Percentiles rank a stretch among this genome's conserved stretches.
These are phyloP conservation scores for Maudiozyma barnettii DNA, from an alignment of 805 yeast genomes.

Conservation along the genomic window DNA sequence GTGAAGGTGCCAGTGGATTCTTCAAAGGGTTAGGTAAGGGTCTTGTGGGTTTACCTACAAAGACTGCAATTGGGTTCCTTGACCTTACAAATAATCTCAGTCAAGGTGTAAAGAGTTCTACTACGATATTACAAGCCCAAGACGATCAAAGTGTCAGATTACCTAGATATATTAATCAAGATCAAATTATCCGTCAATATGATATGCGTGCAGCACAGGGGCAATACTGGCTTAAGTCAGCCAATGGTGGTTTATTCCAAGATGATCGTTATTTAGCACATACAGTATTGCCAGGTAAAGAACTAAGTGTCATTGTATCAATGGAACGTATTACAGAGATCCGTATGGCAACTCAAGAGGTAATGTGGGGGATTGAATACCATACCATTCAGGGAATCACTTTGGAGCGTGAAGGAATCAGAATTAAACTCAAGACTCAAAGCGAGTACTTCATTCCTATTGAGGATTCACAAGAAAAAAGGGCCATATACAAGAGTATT, in stretches of 20 bases:
- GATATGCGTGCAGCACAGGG: slow-evolving; percentile 85
- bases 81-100: slow-evolving; percentile 88
- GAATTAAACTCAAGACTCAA: slow-evolving; percentile 48
- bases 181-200: slow-evolving; percentile 66
- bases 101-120: slow-evolving; percentile 88
- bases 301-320: slow-evolving; percentile 67
- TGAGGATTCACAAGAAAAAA: slow-evolving; percentile 53
- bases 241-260: slow-evolving; percentile 70
- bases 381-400: slow-evolving; percentile 60
- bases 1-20: slow-evolving; percentile 86
- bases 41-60: slow-evolving; percentile 89
- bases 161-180: slow-evolving; percentile 65
- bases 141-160: slow-evolving; percentile 71
- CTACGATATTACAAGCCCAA: slow-evolving; percentile 78
- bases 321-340: slow-evolving; percentile 60
- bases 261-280: slow-evolving; percentile 79
- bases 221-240: slow-evolving; percentile 78
- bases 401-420: slow-evolving; percentile 71
- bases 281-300: slow-evolving; percentile 71
- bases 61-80: slow-evolving; percentile 89
- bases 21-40: slow-evolving; percentile 93
- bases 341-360: slow-evolving; percentile 46
- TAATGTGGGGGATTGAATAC: slow-evolving; percentile 66
- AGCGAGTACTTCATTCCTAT: slow-evolving; percentile 75
- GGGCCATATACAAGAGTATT: slow-evolving; percentile 60